Conservation (phyloP, 2,329 filamentous ascomycete species). For the Colletotrichum chrysophilum region DNA sequence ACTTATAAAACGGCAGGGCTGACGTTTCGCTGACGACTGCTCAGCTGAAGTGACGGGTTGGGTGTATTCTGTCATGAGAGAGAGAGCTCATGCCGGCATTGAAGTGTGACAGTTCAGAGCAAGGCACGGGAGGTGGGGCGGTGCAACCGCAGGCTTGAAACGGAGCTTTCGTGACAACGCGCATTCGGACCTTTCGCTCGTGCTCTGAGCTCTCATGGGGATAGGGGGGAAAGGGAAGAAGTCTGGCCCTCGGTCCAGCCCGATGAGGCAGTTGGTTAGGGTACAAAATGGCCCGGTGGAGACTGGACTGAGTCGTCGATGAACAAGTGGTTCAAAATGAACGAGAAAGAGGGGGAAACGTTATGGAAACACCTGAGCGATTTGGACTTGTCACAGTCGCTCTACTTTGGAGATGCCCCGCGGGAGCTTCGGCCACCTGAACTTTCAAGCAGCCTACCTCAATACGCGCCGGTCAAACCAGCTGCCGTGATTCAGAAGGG, state of each 20-base stretch:
- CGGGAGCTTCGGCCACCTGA: neutral
- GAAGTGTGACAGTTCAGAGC: conserved; percentile 6
- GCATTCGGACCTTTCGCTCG: conserved; percentile 11
- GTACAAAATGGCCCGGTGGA: neutral
- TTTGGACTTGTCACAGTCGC: neutral
- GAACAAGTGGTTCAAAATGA: neutral
- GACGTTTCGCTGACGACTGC: neutral
- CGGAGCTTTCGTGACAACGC: conserved; percentile 9
- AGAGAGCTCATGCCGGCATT: conserved; percentile 4
- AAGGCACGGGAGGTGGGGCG: conserved; percentile 5
- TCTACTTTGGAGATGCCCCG: neutral
- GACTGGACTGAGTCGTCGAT: neutral
- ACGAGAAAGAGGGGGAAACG: neutral
- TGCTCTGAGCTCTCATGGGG: neutral
- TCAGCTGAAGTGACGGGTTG: neutral
- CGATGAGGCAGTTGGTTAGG: conserved; percentile 8
- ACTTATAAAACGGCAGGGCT: neutral
- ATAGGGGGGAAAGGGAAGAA: neutral
- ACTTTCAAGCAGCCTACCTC: neutral
- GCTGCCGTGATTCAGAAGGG: neutral
- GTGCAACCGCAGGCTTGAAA: conserved; percentile 20
- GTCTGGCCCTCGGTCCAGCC: conserved; percentile 2
- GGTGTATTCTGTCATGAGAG: neutral
- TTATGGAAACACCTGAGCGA: neutral
- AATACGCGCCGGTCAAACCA: neutral